Percentiles rank a stretch among this genome's conserved stretches.
phyloP scores from a whole-genome alignment of 2,329 filamentous ascomycete species.

The Madurella fahalii region DNA sequence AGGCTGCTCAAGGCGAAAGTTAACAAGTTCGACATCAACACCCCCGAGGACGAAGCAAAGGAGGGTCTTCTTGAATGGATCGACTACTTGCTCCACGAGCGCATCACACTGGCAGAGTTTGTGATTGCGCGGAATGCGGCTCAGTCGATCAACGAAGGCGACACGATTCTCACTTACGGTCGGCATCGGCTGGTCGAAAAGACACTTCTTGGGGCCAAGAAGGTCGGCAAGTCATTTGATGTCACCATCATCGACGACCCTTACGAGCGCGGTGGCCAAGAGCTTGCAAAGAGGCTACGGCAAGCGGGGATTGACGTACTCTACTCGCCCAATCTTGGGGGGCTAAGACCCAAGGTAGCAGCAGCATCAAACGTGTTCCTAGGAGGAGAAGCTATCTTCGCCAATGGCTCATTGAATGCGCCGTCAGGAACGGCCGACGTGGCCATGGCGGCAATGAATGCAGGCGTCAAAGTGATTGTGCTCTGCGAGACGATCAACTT shows the following conservation, averaged over 20 bases:
- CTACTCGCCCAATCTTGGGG: constrained; percentile 75
- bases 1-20: constrained; percentile 91
- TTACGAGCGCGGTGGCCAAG: constrained; percentile 48
- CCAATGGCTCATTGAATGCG: constrained; percentile 86
- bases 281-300: constrained; percentile 64
- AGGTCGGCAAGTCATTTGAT: constrained; percentile 68
- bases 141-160: constrained; percentile 70
- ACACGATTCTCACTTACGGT: constrained; percentile 82
- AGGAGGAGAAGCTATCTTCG: constrained; percentile 91
- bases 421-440: constrained; percentile 83
- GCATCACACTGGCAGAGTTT: constrained; percentile 80
- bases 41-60: constrained; percentile 78
- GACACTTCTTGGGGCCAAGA: constrained; percentile 68
- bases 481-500: constrained; percentile 96
- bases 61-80: constrained; percentile 72
- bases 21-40: constrained; percentile 81
- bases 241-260: constrained; percentile 79
- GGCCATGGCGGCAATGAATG: constrained; percentile 73
- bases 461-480: constrained; percentile 76
- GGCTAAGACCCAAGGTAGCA: constrained; percentile 68
- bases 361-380: constrained; percentile 68
- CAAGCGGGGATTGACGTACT: constrained; percentile 69
- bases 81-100: constrained; percentile 85
- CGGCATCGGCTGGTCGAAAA: constrained; percentile 83
- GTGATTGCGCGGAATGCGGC: constrained; percentile 76